Conservation (phyloP, 2,329 filamentous ascomycete genomes). For the Epichloe scottii region DNA sequence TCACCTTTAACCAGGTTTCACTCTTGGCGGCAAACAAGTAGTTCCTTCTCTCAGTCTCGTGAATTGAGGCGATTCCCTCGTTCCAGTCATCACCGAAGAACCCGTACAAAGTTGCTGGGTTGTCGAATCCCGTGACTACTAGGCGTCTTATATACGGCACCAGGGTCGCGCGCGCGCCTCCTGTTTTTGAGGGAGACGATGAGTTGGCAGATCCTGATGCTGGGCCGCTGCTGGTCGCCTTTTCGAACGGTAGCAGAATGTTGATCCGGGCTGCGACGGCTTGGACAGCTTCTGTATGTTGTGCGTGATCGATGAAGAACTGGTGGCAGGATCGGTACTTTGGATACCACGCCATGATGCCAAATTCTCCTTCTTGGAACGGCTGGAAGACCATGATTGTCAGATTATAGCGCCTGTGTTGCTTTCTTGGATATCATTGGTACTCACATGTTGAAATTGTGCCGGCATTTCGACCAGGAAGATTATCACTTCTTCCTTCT, state of each 20-base stretch:
- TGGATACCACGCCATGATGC: conserved; percentile 88
- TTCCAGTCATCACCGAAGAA: conserved; percentile 96
- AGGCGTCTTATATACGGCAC: conserved; percentile 84
- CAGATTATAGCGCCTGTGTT: background rate
- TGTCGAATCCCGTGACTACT: conserved; percentile 84
- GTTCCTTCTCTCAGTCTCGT: conserved; percentile 83
- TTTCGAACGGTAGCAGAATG: conserved; percentile 81
- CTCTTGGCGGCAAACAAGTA: conserved; percentile 94
- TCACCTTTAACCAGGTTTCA: conserved; percentile 78
- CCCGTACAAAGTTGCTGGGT: conserved; percentile 72
- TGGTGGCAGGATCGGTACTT: conserved; percentile 80
- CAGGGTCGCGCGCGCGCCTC: conserved; percentile 26
- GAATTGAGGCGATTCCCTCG: conserved; percentile 65
- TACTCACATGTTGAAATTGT: conserved; percentile 12
- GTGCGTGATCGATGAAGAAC: conserved; percentile 86
- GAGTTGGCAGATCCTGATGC: background rate
- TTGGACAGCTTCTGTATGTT: conserved; percentile 72
- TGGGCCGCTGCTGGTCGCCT: conserved; percentile 24
- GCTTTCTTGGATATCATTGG: background rate
- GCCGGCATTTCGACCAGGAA: conserved; percentile 7
- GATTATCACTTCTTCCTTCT: background rate
- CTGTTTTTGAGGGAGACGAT: background rate
- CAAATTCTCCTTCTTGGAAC: conserved; percentile 43
- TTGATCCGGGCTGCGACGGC: conserved; percentile 85
- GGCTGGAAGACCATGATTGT: conserved; percentile 14